Evolutionary conservation across 2,329 filamentous ascomycete species (phyloP).

Genomic region (Teratosphaeria zuluensis): DNA sequence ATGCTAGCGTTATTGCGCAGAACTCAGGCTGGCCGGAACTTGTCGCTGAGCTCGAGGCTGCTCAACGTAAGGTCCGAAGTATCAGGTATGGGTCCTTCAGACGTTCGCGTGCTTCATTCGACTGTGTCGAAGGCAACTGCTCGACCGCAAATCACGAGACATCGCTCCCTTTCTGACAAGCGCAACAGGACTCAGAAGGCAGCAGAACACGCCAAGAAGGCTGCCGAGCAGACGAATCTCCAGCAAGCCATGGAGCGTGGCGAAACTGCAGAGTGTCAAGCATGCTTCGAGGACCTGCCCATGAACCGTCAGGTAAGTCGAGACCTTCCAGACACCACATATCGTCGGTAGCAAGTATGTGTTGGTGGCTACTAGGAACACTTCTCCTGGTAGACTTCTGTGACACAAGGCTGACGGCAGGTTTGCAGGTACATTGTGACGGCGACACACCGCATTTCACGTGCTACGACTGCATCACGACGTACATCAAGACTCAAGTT

Average conservation of each 20-base stretch:
- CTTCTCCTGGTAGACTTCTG: no score
- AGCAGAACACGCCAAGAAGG: conserved; percentile 12
- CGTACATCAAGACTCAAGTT: conserved; percentile 57
- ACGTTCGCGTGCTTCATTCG: neutral
- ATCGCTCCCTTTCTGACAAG: neutral
- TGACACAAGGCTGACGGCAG: neutral
- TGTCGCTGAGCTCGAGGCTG: conserved; percentile 25
- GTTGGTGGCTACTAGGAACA: no score
- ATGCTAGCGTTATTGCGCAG: conserved; percentile 15
- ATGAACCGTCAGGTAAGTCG: conserved; percentile 47
- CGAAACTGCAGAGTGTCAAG: conserved; percentile 50
- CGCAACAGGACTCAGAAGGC: conserved; percentile 9
- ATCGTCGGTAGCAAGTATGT: no score
- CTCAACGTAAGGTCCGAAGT: conserved; percentile 17
- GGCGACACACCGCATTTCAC: conserved; percentile 54
- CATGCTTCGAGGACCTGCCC: conserved; percentile 60
- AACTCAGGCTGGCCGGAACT: conserved; percentile 15
- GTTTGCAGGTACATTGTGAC: conserved; percentile 47
- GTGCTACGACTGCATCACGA: conserved; percentile 57
- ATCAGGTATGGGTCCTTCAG: neutral
- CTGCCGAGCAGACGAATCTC: conserved; percentile 29
- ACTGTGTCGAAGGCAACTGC: neutral
- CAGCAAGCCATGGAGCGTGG: conserved; percentile 29
- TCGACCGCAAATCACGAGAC: neutral
- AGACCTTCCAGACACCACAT: neutral